Conservation (phyloP, 192 early-diverging fungal species). For the Coemansia sp. region DNA sequence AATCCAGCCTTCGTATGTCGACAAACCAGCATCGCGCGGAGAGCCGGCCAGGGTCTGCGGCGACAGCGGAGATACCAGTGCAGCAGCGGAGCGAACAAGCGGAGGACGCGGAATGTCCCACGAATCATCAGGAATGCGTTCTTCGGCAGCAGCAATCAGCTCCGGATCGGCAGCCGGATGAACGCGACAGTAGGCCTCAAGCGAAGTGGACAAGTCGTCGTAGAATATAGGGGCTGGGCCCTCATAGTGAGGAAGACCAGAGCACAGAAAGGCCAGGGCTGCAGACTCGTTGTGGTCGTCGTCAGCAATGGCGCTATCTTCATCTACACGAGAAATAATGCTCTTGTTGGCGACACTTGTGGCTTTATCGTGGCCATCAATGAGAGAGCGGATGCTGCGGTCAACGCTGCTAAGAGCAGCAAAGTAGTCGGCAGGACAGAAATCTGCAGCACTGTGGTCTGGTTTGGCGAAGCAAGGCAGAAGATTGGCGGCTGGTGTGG, state of each 20-base stretch:
- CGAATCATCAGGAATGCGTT: neutral
- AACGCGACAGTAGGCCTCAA: neutral
- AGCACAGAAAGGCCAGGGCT: conserved; percentile 38
- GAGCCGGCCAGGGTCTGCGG: conserved; percentile 15
- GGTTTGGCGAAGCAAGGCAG: no score
- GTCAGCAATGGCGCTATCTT: no score
- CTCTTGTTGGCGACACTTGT: neutral
- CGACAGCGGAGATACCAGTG: neutral
- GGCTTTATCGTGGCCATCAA: conserved; percentile 1
- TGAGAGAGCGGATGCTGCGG: conserved; percentile 33
- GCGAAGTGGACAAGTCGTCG: conserved; percentile 11
- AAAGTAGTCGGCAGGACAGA: conserved; percentile 23
- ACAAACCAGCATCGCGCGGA: neutral
- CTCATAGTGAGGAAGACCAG: conserved; percentile 42
- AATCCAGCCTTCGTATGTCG: conserved; percentile 35
- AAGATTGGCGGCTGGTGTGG: no score
- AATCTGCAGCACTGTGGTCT: neutral
- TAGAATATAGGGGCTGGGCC: conserved; percentile 29
- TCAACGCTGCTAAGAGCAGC: conserved; percentile 33
- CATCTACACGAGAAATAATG: neutral
- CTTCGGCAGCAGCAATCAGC: neutral
- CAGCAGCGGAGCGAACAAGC: neutral
- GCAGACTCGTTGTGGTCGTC: conserved; percentile 30
- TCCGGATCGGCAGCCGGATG: neutral
- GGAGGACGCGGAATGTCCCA: neutral